Evolutionary conservation across 768 basidiomycete genomes (phyloP).

Genomic region (Aureoboletus auriporus): DNA sequence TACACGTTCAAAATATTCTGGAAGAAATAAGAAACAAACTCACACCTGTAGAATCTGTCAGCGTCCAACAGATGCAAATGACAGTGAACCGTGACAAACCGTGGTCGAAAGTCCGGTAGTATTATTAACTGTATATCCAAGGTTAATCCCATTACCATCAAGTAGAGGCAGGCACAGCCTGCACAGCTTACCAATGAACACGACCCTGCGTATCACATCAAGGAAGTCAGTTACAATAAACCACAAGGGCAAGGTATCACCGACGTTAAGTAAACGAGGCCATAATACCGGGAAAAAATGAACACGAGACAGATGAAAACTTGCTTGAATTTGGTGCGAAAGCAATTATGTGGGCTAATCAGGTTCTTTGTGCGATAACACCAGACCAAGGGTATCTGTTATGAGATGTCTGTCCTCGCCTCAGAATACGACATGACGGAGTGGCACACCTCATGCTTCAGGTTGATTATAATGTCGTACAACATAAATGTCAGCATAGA

Average conservation of each 20-base stretch:
- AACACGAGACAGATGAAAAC: constrained; percentile 14
- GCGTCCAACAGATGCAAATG: not conserved
- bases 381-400: constrained; percentile 19
- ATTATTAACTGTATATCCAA: constrained; percentile 13
- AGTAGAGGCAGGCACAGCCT: not conserved
- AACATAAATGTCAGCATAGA: constrained; percentile 15
- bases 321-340: not conserved
- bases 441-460: constrained; percentile 15
- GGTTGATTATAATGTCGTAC: constrained; percentile 19
- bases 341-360: not conserved
- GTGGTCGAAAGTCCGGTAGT: constrained; percentile 14
- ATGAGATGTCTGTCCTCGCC: not conserved
- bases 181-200: constrained; percentile 13
- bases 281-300: constrained; percentile 23
- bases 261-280: constrained; percentile 19
- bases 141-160: not conserved
- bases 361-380: not conserved
- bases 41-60: constrained; percentile 14
- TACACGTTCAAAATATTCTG: not conserved
- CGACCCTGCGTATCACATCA: constrained; percentile 6
- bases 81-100: constrained; percentile 5
- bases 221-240: not conserved
- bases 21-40: not conserved
- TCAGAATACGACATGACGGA: not conserved
- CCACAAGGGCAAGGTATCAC: not conserved